Conservation (phyloP, 345 rosid species). For the Garcia nutans region DNA sequence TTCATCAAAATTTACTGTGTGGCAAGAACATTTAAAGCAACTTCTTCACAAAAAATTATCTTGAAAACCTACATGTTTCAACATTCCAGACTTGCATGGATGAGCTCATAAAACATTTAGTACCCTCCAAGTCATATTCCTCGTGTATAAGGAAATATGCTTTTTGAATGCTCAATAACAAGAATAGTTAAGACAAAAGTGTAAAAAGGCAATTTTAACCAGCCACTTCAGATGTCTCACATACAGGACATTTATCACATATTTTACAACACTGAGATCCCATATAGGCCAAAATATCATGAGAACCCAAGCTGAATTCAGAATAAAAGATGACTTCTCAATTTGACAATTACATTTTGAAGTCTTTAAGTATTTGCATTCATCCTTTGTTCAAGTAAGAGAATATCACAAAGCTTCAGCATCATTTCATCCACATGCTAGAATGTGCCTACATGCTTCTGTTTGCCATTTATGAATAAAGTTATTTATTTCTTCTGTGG, state of each 20-base stretch:
- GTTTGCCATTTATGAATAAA: not conserved
- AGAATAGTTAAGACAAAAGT: not conserved
- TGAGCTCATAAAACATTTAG: not conserved
- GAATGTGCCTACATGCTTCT: not conserved
- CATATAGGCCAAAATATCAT: not conserved
- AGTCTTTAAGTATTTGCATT: not conserved
- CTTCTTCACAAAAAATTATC: not conserved
- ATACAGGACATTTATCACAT: not conserved
- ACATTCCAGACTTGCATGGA: not conserved
- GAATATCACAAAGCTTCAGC: not conserved
- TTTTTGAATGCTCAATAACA: not conserved
- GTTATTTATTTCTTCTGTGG: not conserved
- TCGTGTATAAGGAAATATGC: not conserved
- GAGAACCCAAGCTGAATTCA: not conserved
- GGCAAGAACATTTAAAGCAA: not conserved
- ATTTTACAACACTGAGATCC: not conserved
- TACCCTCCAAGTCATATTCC: not conserved
- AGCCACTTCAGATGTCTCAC: not conserved
- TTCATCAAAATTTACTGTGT: not conserved
- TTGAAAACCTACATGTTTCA: not conserved
- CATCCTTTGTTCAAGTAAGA: not conserved
- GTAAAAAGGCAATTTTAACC: not conserved
- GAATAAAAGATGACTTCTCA: not conserved
- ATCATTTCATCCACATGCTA: not conserved
- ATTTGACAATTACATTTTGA: not conserved